Evolutionary conservation across 202 grass and related monocot species (phyloP).

Genomic region (Alloteropsis angusta): DNA sequence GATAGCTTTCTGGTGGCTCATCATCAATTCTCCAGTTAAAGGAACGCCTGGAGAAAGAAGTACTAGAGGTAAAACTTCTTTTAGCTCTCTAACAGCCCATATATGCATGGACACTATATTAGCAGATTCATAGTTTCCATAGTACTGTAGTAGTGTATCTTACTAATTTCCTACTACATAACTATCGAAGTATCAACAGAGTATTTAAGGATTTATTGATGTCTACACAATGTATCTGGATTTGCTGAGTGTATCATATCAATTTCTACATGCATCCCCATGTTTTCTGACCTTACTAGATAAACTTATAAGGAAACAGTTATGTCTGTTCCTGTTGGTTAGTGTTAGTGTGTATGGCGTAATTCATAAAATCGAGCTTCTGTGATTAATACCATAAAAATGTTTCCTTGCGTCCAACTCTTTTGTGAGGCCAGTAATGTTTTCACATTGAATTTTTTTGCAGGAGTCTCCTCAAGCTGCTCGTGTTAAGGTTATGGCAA

Average conservation of each 20-base stretch:
- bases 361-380: background rate
- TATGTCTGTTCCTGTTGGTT: background rate
- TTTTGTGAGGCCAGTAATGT: constrained; percentile 8
- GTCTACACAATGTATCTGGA: background rate
- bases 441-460: constrained; percentile 17
- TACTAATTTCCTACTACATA: background rate
- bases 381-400: constrained; percentile 1
- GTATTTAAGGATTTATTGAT: background rate
- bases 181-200: background rate
- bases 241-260: background rate
- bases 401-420: background rate
- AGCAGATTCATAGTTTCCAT: background rate
- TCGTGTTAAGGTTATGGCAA: constrained; percentile 94
- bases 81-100: background rate
- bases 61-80: constrained; percentile 64
- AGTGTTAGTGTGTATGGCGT: background rate
- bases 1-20: constrained; percentile 85
- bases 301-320: background rate
- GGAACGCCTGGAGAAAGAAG: constrained; percentile 97
- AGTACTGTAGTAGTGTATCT: background rate
- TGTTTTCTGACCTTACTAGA: background rate
- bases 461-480: constrained; percentile 91
- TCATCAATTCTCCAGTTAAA: constrained; percentile 96
- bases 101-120: background rate
- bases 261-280: background rate